These are phyloP conservation scores for Herpotrichia juniperi DNA, from an alignment of 2,329 filamentous ascomycete genomes.

Conservation along the genomic window DNA sequence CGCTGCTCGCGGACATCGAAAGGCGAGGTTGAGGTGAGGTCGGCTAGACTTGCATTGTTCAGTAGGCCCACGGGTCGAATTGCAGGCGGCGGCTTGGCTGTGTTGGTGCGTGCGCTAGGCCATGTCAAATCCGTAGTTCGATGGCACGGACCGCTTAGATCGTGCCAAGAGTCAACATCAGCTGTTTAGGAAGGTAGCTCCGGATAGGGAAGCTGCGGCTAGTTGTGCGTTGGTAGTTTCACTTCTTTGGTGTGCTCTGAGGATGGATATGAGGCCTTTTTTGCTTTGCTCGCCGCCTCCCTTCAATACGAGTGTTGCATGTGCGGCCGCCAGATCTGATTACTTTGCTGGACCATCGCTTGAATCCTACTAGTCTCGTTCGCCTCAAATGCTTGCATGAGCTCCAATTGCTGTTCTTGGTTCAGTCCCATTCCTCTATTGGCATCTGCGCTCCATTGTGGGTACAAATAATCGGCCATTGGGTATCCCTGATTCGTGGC, in stretches of 20 bases:
- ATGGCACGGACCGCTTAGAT: neutral
- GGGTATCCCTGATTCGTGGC: constrained; percentile 43
- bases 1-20: neutral
- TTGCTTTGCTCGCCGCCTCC: neutral
- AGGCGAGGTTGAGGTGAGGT: neutral
- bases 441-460: constrained; percentile 61
- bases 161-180: neutral
- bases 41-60: neutral
- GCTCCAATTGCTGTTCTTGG: constrained; percentile 80
- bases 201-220: neutral
- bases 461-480: constrained; percentile 54
- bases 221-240: neutral
- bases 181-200: neutral
- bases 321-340: constrained; percentile 42
- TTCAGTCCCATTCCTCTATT: constrained; percentile 60
- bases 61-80: neutral
- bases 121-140: neutral
- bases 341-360: constrained; percentile 49
- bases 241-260: no score
- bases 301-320: constrained; percentile 36
- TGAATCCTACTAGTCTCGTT: constrained; percentile 48
- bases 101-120: neutral
- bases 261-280: no score
- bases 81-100: neutral
- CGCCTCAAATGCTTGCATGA: constrained; percentile 79